These are phyloP conservation scores for Rhizopus delemar DNA, from an alignment of 371 early-diverging fungal species.

Conservation along the genomic window DNA sequence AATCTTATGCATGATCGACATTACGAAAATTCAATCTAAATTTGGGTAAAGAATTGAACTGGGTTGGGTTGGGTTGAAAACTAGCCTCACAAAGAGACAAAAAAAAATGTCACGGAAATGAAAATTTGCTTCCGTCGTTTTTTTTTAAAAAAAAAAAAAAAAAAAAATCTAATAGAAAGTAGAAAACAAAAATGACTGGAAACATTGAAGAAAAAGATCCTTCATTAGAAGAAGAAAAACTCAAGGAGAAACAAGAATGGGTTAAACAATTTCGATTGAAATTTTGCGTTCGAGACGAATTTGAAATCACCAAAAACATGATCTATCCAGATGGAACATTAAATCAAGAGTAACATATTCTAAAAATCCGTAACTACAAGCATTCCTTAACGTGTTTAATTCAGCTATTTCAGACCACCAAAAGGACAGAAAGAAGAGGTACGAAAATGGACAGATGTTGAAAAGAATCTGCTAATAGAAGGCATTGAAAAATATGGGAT, in stretches of 20 bases:
- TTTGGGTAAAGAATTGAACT: too few relatives aligned
- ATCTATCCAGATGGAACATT: slow-evolving; percentile 80
- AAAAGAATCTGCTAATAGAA: slow-evolving; percentile 70
- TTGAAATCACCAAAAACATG: slow-evolving; percentile 78
- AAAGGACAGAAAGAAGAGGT: slow-evolving; percentile 57
- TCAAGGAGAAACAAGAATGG: slow-evolving; percentile 70
- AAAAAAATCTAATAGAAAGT: not conserved
- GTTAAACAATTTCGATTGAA: slow-evolving; percentile 76
- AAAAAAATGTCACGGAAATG: slow-evolving; percentile 2
- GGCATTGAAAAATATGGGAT: slow-evolving; percentile 87
- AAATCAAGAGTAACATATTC: slow-evolving; percentile 76
- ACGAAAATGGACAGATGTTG: slow-evolving; percentile 85
- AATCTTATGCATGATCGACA: too few relatives aligned
- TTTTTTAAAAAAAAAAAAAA: not conserved
- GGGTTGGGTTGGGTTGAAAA: too few relatives aligned
- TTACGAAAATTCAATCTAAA: too few relatives aligned
- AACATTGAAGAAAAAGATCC: slow-evolving; percentile 1
- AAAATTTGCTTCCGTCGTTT: not conserved
- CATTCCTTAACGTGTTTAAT: not conserved
- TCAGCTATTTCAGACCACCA: slow-evolving; percentile 81
- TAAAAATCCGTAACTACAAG: slow-evolving; percentile 2
- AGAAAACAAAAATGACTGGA: not conserved
- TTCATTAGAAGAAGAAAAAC: slow-evolving; percentile 4
- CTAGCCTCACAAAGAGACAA: too few relatives aligned
- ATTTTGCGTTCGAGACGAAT: slow-evolving; percentile 82